Percentiles rank a stretch among this genome's conserved stretches.
These are phyloP conservation scores for Saccharum officinarum DNA, from an alignment of 176 grass and related monocot species.

Conservation along the genomic window DNA sequence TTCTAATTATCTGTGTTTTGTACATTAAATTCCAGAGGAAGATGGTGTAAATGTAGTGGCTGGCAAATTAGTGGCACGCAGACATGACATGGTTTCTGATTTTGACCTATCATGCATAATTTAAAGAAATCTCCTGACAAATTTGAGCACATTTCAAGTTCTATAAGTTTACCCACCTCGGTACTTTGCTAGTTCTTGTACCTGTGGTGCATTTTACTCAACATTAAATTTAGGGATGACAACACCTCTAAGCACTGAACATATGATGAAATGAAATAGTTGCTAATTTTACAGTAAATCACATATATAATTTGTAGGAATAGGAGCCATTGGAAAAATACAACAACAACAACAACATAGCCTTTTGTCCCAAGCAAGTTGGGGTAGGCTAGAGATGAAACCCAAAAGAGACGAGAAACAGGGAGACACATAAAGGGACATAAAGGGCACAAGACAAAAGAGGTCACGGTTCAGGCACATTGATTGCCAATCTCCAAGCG, in stretches of 20 bases:
- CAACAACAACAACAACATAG: too few relatives aligned
- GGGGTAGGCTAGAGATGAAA: too few relatives aligned
- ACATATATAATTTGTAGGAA: not conserved
- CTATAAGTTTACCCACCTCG: not conserved
- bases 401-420: too few relatives aligned
- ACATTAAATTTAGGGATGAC: not conserved
- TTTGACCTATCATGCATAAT: not conserved
- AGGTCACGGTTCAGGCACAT: too few relatives aligned
- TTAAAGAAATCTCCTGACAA: not conserved
- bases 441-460: too few relatives aligned
- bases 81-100: not conserved
- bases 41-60: not conserved
- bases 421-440: too few relatives aligned
- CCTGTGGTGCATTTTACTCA: not conserved
- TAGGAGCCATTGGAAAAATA: constrained; percentile 7
- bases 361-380: too few relatives aligned
- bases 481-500: too few relatives aligned
- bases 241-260: not conserved
- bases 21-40: not conserved
- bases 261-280: constrained; percentile 4
- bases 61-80: not conserved
- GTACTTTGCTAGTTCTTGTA: not conserved
- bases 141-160: not conserved
- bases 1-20: not conserved
- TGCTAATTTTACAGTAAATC: not conserved